Base-by-base conservation (phyloP, 306 rosid species). In the Dryas drummondii region DNA sequence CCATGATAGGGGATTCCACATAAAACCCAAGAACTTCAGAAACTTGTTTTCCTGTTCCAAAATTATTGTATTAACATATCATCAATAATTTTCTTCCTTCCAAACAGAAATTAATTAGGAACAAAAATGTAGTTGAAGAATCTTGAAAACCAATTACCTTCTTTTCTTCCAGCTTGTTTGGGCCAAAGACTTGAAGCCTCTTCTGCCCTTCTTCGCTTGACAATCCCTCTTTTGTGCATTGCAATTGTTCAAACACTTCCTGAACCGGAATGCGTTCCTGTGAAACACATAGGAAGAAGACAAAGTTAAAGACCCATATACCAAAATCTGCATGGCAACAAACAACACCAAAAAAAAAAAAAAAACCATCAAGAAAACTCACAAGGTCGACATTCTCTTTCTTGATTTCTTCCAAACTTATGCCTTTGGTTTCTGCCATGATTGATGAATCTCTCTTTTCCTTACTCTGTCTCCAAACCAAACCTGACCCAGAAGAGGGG, bases 1-100 rank as follows among this genome's bases (percentile, higher is more conserved):
- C 98, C 98, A 93, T 4, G 98, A 91, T 0, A 93, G 91, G 52
- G 98, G 98, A 72, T 91, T 93, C 98, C 98, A 93, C 97, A 93
- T 93, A 72, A 93, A 93, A 5, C 98, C 96, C 86, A 93, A 72
- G 88, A 93, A 93, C 68, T 91, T 91, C 4, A 93, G 82, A 47
- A 88, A 0, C 80, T 93, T 93, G 72, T 49, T 91, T 52, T 93
- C 97, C 98, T 93, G 91, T 83, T 71, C 47, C 60, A 58, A 68
- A 44, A 74, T 42, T 4, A 27, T 70, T 55, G 37, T 4, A 46
- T 53, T 7, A 27, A 9, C 44, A 22, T 7, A 46, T 14, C 14
- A 71, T 32, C 37, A 32, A 32, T 32, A 32, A 5, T 44, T 67
- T 22, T 58, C 16, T 78, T 55, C 46, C 44, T 45, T 74, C 16